These are phyloP conservation scores for Blumeriella jaapii DNA, from an alignment of 2,329 filamentous ascomycete genomes.

Conservation along the genomic window DNA sequence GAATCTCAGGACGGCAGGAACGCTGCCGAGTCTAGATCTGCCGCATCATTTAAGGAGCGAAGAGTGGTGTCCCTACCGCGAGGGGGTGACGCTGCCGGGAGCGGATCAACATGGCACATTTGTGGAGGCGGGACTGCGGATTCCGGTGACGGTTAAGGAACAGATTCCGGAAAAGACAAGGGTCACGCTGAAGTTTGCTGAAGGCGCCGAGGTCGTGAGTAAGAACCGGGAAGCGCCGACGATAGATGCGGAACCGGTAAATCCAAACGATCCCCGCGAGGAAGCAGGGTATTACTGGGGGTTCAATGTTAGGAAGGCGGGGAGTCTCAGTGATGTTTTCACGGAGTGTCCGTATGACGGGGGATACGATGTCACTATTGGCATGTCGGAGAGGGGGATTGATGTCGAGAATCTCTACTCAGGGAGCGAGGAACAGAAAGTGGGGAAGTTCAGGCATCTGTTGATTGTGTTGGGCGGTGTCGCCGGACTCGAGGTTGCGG, in stretches of 20 bases:
- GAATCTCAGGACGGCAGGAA: conserved; percentile 62
- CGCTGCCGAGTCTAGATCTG: conserved; percentile 70
- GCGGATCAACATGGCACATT: conserved; percentile 36
- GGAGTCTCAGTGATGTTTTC: conserved; percentile 60
- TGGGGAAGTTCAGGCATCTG: conserved; percentile 52
- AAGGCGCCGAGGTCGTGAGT: conserved; percentile 31
- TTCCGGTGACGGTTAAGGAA: conserved; percentile 33
- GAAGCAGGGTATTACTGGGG: conserved; percentile 82
- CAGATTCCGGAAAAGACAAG: conserved; percentile 57
- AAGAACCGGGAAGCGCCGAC: conserved; percentile 13
- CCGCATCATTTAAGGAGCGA: conserved; percentile 68
- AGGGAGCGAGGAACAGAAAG: conserved; percentile 18
- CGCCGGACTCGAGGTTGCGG: conserved; percentile 65
- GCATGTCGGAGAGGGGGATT: conserved; percentile 64
- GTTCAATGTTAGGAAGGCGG: conserved; percentile 56
- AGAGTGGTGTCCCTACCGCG: conserved; percentile 71
- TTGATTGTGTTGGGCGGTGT: conserved; percentile 74
- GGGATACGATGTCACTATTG: conserved; percentile 74
- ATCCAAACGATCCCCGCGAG: conserved; percentile 57
- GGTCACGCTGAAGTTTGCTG: conserved; percentile 58
- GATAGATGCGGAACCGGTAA: conserved; percentile 45
- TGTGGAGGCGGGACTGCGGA: conserved; percentile 46
- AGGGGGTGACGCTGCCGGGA: conserved; percentile 54
- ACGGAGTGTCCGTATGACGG: conserved; percentile 64
- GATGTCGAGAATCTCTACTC: conserved; percentile 28